These are phyloP conservation scores for Fusarium longipes DNA, from an alignment of 2,329 filamentous ascomycete genomes.

Conservation along the genomic window DNA sequence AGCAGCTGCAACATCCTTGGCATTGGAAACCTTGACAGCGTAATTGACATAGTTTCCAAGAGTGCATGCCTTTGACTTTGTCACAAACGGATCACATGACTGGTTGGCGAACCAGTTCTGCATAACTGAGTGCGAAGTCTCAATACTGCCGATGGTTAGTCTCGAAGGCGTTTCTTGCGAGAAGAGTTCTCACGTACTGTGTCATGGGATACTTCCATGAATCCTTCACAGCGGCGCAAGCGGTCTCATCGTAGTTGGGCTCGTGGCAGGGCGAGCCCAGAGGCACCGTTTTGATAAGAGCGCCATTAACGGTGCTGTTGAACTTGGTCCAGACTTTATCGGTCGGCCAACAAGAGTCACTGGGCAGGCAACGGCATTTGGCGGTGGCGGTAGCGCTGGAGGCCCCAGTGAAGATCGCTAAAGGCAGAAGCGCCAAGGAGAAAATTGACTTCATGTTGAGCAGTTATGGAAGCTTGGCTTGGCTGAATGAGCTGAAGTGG, in stretches of 20 bases:
- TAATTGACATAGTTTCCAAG: slow-evolving; percentile 60
- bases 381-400: background rate
- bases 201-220: slow-evolving; percentile 58
- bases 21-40: slow-evolving; percentile 50
- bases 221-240: slow-evolving; percentile 56
- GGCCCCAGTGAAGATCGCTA: background rate
- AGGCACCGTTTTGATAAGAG: slow-evolving; percentile 62
- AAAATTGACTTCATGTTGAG: slow-evolving; percentile 3
- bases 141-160: slow-evolving; percentile 20
- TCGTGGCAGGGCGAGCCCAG: slow-evolving; percentile 63
- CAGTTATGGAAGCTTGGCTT: too few relatives aligned
- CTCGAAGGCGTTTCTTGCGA: background rate
- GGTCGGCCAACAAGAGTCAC: slow-evolving; percentile 65
- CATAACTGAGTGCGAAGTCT: slow-evolving; percentile 48
- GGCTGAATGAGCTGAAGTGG: too few relatives aligned
- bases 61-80: slow-evolving; percentile 48
- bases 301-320: slow-evolving; percentile 63
- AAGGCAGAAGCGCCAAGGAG: background rate
- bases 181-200: slow-evolving; percentile 52
- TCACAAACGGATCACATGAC: slow-evolving; percentile 54
- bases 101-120: slow-evolving; percentile 54
- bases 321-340: slow-evolving; percentile 58
- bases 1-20: slow-evolving; percentile 49
- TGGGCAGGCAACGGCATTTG: slow-evolving; percentile 56
- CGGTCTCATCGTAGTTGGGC: slow-evolving; percentile 57